Evolutionary conservation across 805 yeast species (phyloP).

Genomic region (Myxozyma geophila): DNA sequence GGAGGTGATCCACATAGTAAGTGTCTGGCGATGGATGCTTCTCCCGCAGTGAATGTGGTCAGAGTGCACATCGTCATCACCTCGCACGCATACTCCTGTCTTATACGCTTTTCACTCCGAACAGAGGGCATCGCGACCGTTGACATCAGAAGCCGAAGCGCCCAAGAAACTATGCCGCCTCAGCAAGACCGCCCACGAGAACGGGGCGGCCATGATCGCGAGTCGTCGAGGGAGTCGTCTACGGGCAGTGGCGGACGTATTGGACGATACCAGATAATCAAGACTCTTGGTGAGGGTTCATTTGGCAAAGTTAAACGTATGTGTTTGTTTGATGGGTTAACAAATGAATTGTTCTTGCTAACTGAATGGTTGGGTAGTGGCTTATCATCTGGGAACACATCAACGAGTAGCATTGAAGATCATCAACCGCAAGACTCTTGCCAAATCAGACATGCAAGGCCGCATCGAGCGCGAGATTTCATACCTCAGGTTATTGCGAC

Average conservation of each 20-base stretch:
- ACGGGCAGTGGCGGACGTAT: constrained; percentile 51
- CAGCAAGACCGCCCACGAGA: constrained; percentile 14
- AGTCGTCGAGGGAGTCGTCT: constrained; percentile 8
- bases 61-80: neutral
- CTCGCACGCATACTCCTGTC: too few relatives aligned
- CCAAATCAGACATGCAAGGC: constrained; percentile 96
- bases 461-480: constrained; percentile 93
- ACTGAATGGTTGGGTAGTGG: constrained; percentile 34
- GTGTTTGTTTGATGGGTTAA: constrained; percentile 38
- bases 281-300: constrained; percentile 94
- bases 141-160: neutral
- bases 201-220: constrained; percentile 9
- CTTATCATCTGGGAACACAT: constrained; percentile 78
- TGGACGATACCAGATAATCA: constrained; percentile 91
- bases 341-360: neutral
- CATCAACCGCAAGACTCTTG: constrained; percentile 87
- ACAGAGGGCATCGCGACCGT: neutral
- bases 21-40: neutral
- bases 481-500: constrained; percentile 82
- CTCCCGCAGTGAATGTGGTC: neutral
- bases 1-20: neutral
- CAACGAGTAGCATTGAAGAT: constrained; percentile 92
- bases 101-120: too few relatives aligned
- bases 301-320: constrained; percentile 95
- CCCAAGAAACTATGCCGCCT: constrained; percentile 6